phyloP scores from a whole-genome alignment of 306 rosid genomes.

The Medicago ruthenica region DNA sequence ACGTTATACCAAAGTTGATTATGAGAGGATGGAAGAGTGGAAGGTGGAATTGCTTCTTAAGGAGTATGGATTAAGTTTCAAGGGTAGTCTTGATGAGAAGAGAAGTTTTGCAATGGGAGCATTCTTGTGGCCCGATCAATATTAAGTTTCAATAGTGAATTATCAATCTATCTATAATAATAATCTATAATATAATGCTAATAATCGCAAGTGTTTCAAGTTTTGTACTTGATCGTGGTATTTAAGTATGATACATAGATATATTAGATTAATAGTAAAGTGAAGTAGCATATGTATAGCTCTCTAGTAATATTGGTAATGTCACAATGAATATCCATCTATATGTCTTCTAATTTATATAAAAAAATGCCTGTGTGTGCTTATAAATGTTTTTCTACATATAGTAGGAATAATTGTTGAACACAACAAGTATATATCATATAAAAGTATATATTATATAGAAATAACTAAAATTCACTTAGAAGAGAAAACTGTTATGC shows the following conservation, averaged over 20 bases:
- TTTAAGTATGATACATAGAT: not conserved
- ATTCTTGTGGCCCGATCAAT: slow-evolving; percentile 79
- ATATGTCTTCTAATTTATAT: too few relatives aligned
- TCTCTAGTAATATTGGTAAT: too few relatives aligned
- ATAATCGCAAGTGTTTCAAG: not conserved
- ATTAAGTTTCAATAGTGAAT: slow-evolving; percentile 17
- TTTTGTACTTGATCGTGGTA: not conserved
- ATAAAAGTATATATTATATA: too few relatives aligned
- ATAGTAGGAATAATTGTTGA: too few relatives aligned
- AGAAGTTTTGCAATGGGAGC: slow-evolving; percentile 72
- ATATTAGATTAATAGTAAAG: not conserved
- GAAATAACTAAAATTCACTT: too few relatives aligned
- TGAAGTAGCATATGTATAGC: too few relatives aligned
- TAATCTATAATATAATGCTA: not conserved
- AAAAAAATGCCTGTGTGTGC: too few relatives aligned
- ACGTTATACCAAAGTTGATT: slow-evolving; percentile 63
- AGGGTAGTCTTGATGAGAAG: slow-evolving; percentile 60
- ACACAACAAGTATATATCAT: too few relatives aligned
- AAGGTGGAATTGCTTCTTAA: slow-evolving; percentile 67
- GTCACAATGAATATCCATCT: too few relatives aligned
- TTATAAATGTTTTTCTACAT: too few relatives aligned
- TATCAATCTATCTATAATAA: not conserved
- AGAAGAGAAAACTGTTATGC: too few relatives aligned
- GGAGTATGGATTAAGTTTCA: slow-evolving; percentile 64
- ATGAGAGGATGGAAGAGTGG: slow-evolving; percentile 87